phyloP scores from a whole-genome alignment of 2,329 filamentous ascomycete genomes.

The Aspergillus sp. region DNA sequence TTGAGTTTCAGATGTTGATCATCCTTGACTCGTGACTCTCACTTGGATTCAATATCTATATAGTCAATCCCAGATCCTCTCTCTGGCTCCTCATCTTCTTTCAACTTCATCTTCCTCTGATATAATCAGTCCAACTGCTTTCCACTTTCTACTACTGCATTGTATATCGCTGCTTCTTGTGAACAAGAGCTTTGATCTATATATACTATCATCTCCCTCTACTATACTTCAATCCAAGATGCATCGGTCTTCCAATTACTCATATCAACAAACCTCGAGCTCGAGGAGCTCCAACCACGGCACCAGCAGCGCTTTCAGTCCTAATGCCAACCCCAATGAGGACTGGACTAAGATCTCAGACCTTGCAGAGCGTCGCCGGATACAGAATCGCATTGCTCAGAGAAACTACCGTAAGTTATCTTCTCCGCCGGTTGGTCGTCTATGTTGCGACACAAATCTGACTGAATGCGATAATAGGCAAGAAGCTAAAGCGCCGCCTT shows the following conservation, averaged over 20 bases:
- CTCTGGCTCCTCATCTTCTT: constrained; percentile 14
- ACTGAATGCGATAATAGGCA: constrained; percentile 46
- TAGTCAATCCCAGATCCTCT: constrained; percentile 26
- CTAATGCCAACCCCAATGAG: constrained; percentile 91
- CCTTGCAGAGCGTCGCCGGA: constrained; percentile 86
- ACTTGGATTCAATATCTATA: constrained; percentile 23
- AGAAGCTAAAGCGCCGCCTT: constrained; percentile 68
- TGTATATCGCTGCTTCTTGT: background rate
- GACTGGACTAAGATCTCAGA: constrained; percentile 99
- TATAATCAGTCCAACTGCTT: background rate
- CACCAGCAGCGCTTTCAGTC: constrained; percentile 92
- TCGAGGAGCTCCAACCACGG: constrained; percentile 72
- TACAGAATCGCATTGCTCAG: constrained; percentile 97
- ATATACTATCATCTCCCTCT: background rate
- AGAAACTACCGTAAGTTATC: constrained; percentile 82
- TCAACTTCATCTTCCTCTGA: constrained; percentile 1
- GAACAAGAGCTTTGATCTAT: background rate
- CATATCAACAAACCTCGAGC: constrained; percentile 27
- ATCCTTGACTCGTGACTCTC: constrained; percentile 8
- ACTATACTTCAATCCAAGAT: constrained; percentile 26
- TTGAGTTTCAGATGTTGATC: constrained; percentile 16
- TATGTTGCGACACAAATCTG: background rate
- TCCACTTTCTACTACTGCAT: background rate
- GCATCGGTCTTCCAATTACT: constrained; percentile 36
- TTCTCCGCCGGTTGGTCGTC: too few species aligned